Conservation (phyloP, 106 monocot species). For the Xerophyta viscosa region DNA sequence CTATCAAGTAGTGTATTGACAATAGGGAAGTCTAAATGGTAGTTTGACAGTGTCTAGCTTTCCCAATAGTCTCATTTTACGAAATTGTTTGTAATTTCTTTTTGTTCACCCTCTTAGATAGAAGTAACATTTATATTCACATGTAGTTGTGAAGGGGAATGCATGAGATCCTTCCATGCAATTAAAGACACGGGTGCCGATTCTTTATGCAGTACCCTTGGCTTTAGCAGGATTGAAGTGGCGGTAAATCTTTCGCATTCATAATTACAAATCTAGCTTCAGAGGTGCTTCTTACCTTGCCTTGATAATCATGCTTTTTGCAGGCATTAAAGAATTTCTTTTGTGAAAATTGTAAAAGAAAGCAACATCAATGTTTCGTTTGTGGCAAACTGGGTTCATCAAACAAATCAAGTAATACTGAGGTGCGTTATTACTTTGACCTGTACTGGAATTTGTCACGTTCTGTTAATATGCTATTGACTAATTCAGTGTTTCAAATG, state of each 20-base stretch:
- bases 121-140: no score
- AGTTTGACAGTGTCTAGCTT: no score
- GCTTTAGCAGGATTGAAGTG: conserved; percentile 41
- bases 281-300: no score
- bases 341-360: conserved; percentile 42
- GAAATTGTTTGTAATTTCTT: no score
- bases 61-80: no score
- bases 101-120: no score
- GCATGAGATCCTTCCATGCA: conserved; percentile 65
- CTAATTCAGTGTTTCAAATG: no score
- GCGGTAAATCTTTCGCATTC: conserved; percentile 15
- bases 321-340: conserved; percentile 50
- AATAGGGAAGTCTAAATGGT: no score
- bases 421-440: conserved; percentile 48
- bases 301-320: no score
- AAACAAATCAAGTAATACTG: conserved; percentile 30
- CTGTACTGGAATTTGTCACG: neutral
- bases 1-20: no score
- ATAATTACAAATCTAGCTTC: no score
- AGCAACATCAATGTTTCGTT: conserved; percentile 53
- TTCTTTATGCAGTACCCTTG: conserved; percentile 49
- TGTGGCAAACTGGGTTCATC: conserved; percentile 63
- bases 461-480: neutral
- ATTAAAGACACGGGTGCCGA: conserved; percentile 24
- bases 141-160: conserved; percentile 59